A percentile compares a stretch with the other conserved stretches of the same genome.
phyloP scores from a whole-genome alignment of 225 moss, liverwort and hornwort genomes.

The Anthoceros angustus region DNA sequence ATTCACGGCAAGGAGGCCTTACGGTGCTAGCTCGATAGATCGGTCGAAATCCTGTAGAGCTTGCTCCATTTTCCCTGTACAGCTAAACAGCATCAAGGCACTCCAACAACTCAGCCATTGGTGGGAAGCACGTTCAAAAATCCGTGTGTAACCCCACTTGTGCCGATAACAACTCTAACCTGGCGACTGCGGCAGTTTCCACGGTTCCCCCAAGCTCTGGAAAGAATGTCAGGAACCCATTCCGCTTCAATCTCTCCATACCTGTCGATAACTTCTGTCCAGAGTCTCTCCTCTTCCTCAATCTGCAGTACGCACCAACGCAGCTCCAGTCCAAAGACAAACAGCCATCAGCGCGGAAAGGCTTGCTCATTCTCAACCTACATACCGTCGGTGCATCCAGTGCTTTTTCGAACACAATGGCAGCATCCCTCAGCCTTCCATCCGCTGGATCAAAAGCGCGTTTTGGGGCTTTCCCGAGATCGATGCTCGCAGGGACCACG shows the following conservation, averaged over 20 bases:
- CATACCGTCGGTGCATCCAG: slow-evolving; percentile 73
- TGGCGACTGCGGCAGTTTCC: slow-evolving; percentile 92
- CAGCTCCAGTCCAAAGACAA: neutral
- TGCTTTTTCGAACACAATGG: slow-evolving; percentile 57
- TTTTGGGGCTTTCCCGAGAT: slow-evolving; percentile 45
- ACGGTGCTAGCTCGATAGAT: slow-evolving; percentile 83
- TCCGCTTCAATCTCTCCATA: slow-evolving; percentile 65
- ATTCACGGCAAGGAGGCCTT: slow-evolving; percentile 12
- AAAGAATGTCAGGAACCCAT: slow-evolving; percentile 90
- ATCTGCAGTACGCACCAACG: slow-evolving; percentile 30
- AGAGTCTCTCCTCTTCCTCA: slow-evolving; percentile 76
- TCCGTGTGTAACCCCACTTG: neutral
- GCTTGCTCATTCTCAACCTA: neutral
- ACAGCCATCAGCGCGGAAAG: neutral
- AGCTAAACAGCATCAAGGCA: slow-evolving; percentile 1
- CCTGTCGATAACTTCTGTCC: slow-evolving; percentile 65
- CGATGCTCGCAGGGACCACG: slow-evolving; percentile 47
- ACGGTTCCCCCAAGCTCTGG: slow-evolving; percentile 89
- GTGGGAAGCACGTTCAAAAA: neutral
- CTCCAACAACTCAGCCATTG: neutral
- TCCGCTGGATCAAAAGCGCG: slow-evolving; percentile 60
- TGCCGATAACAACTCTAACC: slow-evolving; percentile 15
- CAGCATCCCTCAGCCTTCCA: slow-evolving; percentile 59
- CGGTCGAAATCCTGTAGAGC: slow-evolving; percentile 77
- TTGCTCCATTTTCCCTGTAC: slow-evolving; percentile 71